These are phyloP conservation scores for Xylaria sp. DNA, from an alignment of 2,329 filamentous ascomycete species.

Conservation along the genomic window DNA sequence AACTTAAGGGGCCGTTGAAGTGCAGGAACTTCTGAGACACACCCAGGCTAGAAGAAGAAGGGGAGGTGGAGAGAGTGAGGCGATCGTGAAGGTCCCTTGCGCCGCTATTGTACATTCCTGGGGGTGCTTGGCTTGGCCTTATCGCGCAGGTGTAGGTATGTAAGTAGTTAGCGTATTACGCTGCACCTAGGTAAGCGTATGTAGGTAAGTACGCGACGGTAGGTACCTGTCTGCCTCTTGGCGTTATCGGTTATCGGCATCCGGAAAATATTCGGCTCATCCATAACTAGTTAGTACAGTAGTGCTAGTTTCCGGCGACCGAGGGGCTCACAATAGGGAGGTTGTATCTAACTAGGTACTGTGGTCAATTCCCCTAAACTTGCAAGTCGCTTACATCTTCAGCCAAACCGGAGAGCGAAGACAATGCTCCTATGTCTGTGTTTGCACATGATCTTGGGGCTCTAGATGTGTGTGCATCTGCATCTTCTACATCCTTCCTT, in stretches of 20 bases:
- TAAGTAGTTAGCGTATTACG: background rate
- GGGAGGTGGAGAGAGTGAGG: slow-evolving; percentile 33
- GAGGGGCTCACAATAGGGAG: background rate
- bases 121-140: slow-evolving; percentile 23
- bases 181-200: background rate
- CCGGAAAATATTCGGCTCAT: slow-evolving; percentile 19
- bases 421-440: background rate
- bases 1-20: slow-evolving; percentile 29
- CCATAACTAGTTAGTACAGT: no score
- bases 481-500: no score
- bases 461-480: no score
- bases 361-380: background rate
- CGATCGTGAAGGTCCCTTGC: slow-evolving; percentile 35
- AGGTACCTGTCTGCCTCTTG: background rate
- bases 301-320: no score
- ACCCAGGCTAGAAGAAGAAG: slow-evolving; percentile 25
- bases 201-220: background rate
- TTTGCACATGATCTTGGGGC: background rate
- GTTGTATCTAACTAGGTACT: background rate
- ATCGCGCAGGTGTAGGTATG: slow-evolving; percentile 11
- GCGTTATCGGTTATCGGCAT: slow-evolving; percentile 33
- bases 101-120: slow-evolving; percentile 21
- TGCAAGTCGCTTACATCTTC: background rate
- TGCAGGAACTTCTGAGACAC: slow-evolving; percentile 34
- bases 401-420: slow-evolving; percentile 19